Base-by-base conservation (phyloP, 2,329 filamentous ascomycete genomes). In the Clathrospora elynae region DNA sequence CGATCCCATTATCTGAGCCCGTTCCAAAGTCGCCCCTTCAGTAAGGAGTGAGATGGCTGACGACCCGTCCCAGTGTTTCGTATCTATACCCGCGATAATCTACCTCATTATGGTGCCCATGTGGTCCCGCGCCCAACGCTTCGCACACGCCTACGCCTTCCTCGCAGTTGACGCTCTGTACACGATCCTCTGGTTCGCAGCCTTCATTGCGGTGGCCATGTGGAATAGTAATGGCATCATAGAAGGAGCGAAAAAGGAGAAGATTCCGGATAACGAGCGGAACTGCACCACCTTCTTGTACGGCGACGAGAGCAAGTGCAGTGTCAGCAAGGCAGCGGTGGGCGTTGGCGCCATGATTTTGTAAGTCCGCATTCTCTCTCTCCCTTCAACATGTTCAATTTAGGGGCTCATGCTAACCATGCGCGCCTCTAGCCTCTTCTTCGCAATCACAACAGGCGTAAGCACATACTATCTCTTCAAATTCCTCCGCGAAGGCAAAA, bases 61-160 rank as follows among this genome's bases (percentile, higher is more conserved):
- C 45, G 30, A 16, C 18, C 14, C 14, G 11, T 12, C 10, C 9
- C 29, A 84, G 81, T 84, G 81, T 62, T 84, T 80, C 73, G 64
- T 83, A 51, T 78, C 76, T 28, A 72, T 81, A 28, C 81, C 81
- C 9, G 78, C 77, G 18, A 69, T 84, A 23, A 71, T 83, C 43
- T 85, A 84, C 62, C 77, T 82, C 40, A 73, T 77, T 31, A 80
- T 80, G 62, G 78, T 82, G 4, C 81, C 82, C 4, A 79, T 82
- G 71, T 84, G 80, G 77, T 75, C 75, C 16, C 78, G 81, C 49
- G 77, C 80, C 17, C 73, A 74, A 52, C 74, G 76, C 36, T 81
- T 84, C 57, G 78, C 78, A 42, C 83, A 82, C 55, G 77, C 79
- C 24, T 83, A 83, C 58, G 81, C 79, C 37, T 82, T 83, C 59